Evolutionary conservation across 2,329 filamentous ascomycete species (phyloP).

Genomic region (Laburnicola sp.): DNA sequence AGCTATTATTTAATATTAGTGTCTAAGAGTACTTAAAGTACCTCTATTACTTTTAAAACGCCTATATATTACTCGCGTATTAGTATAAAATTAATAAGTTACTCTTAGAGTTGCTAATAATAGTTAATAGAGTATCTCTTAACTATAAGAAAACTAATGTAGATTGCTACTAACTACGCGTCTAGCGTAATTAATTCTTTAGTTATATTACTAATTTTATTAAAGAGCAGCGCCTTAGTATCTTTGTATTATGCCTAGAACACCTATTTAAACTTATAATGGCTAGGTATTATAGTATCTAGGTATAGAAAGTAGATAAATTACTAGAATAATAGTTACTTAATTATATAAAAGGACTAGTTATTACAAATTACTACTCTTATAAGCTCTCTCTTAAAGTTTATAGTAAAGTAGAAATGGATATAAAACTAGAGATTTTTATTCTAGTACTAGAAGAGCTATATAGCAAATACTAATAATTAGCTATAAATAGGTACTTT

Average conservation of each 20-base stretch:
- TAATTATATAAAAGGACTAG: not conserved
- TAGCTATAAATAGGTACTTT: not conserved
- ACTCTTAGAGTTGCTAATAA: slow-evolving; percentile 5
- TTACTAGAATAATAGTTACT: slow-evolving; percentile 4
- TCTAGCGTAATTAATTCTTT: slow-evolving; percentile 6
- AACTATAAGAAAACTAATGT: slow-evolving; percentile 10
- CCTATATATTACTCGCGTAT: slow-evolving; percentile 2
- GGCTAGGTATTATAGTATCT: slow-evolving; percentile 8
- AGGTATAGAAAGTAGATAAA: slow-evolving; percentile 8
- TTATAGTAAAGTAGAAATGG: slow-evolving; percentile 3
- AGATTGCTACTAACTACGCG: slow-evolving; percentile 6
- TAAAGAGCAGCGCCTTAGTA: not conserved
- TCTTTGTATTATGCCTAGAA: slow-evolving; percentile 4
- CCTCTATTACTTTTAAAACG: not conserved
- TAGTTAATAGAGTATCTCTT: slow-evolving; percentile 14
- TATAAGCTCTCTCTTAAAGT: slow-evolving; percentile 8
- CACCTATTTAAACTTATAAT: slow-evolving; percentile 8
- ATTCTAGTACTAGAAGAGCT: too few relatives aligned
- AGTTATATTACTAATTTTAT: slow-evolving; percentile 3
- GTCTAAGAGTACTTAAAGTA: slow-evolving; percentile 3
- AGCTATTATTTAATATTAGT: slow-evolving; percentile 1
- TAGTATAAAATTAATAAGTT: slow-evolving; percentile 10
- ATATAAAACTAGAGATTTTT: not conserved
- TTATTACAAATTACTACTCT: slow-evolving; percentile 10
- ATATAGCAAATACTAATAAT: too few relatives aligned